phyloP scores from a whole-genome alignment of 1,139 yeast genomes.

The Pichia sp. region DNA sequence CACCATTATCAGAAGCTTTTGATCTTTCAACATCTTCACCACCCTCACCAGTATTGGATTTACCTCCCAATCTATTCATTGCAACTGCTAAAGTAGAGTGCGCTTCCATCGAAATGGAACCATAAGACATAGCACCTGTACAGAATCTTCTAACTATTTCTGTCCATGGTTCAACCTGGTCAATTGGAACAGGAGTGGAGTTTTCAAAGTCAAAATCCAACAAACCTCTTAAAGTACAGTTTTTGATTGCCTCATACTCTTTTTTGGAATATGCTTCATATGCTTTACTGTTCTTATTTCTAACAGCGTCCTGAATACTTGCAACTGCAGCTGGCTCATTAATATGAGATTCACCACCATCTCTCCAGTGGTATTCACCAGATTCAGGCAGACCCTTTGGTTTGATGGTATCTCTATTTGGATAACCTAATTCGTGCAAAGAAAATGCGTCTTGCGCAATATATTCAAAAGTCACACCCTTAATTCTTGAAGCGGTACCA shows the following conservation, averaged over 20 bases:
- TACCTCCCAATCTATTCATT: constrained; percentile 96
- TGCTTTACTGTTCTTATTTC: constrained; percentile 90
- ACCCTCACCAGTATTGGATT: constrained; percentile 98
- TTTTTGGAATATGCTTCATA: constrained; percentile 84
- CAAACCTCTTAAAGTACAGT: constrained; percentile 90
- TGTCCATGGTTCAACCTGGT: constrained; percentile 99
- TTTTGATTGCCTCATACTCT: constrained; percentile 85
- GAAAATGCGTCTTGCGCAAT: constrained; percentile 95
- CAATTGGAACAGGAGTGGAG: constrained; percentile 76
- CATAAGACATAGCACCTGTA: constrained; percentile 99
- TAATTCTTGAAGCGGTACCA: constrained; percentile 95
- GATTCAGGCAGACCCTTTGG: constrained; percentile 81
- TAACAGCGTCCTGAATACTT: constrained; percentile 90
- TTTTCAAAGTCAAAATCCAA: constrained; percentile 77
- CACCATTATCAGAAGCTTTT: constrained; percentile 72
- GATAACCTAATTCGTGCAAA: constrained; percentile 87
- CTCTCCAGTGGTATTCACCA: constrained; percentile 98
- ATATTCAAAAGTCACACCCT: constrained; percentile 91
- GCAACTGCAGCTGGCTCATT: constrained; percentile 96
- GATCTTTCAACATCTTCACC: constrained; percentile 97
- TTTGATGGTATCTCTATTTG: constrained; percentile 61
- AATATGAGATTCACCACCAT: constrained; percentile 93
- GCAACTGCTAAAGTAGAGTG: constrained; percentile 97
- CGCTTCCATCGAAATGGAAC: constrained; percentile 97
- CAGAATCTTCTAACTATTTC: constrained; percentile 95